Percentiles rank a stretch among this genome's conserved stretches.
Evolutionary conservation across 2,329 filamentous ascomycete species (phyloP).

Genomic region (Pseudogymnoascus sp.): DNA sequence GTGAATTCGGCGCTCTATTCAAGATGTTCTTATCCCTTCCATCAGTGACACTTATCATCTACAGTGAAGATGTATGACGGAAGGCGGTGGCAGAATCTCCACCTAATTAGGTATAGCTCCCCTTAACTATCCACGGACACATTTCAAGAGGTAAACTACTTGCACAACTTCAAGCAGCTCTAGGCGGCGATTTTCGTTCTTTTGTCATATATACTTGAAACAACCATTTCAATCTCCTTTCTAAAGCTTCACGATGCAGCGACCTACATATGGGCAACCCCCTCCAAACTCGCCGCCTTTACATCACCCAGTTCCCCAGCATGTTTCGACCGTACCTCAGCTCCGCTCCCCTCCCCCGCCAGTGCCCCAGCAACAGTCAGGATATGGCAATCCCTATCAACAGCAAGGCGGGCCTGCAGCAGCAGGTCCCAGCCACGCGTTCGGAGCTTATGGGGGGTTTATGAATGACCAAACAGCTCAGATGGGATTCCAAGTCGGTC

Average conservation of each 20-base stretch:
- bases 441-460: slow-evolving; percentile 78
- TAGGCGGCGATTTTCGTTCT: background rate
- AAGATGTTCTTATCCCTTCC: slow-evolving; percentile 8
- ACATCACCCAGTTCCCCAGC: slow-evolving; percentile 94
- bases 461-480: slow-evolving; percentile 94
- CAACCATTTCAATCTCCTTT: background rate
- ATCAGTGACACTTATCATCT: slow-evolving; percentile 8
- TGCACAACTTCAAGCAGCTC: background rate
- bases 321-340: slow-evolving; percentile 96
- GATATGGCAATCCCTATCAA: slow-evolving; percentile 69
- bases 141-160: slow-evolving; percentile 6
- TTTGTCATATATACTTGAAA: background rate
- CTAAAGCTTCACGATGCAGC: slow-evolving; percentile 59
- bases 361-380: slow-evolving; percentile 56
- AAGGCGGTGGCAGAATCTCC: slow-evolving; percentile 7
- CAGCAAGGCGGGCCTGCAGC: slow-evolving; percentile 42
- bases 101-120: background rate
- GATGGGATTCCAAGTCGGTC: slow-evolving; percentile 89
- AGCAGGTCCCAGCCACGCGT: slow-evolving; percentile 37
- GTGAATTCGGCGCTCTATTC: slow-evolving; percentile 13
- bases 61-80: background rate
- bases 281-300: slow-evolving; percentile 73
- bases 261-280: slow-evolving; percentile 69
- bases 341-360: slow-evolving; percentile 88
- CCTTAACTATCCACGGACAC: slow-evolving; percentile 9